Conservation (phyloP, 2,329 filamentous ascomycete species). For the Teratosphaeria epicoccoides region DNA sequence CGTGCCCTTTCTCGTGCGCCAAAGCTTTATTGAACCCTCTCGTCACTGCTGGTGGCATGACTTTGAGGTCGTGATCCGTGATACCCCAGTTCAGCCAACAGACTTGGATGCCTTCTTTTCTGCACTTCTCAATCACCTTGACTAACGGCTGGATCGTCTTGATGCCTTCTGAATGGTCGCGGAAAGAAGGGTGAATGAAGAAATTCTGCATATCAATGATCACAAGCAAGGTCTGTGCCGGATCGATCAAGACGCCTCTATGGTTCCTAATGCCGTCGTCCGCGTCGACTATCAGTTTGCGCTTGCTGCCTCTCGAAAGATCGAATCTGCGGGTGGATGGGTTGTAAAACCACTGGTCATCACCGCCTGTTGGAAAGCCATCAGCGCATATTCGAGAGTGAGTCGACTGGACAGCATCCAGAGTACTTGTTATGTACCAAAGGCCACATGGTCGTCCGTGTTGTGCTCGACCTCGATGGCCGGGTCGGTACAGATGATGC, state of each 20-base stretch:
- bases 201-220: slow-evolving; percentile 37
- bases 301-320: slow-evolving; percentile 28
- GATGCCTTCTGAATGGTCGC: slow-evolving; percentile 22
- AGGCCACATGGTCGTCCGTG: slow-evolving; percentile 31
- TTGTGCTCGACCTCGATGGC: slow-evolving; percentile 20
- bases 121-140: slow-evolving; percentile 30
- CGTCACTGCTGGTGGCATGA: slow-evolving; percentile 33
- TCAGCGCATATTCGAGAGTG: slow-evolving; percentile 2
- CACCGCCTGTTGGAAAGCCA: slow-evolving; percentile 18
- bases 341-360: slow-evolving; percentile 34
- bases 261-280: slow-evolving; percentile 32
- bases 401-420: not conserved
- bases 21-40: slow-evolving; percentile 29
- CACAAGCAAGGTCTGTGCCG: slow-evolving; percentile 28
- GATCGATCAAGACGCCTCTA: slow-evolving; percentile 32
- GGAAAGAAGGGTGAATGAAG: slow-evolving; percentile 27
- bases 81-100: slow-evolving; percentile 35
- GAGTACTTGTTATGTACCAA: slow-evolving; percentile 18
- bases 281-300: slow-evolving; percentile 30
- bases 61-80: slow-evolving; percentile 27
- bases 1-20: slow-evolving; percentile 24
- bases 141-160: slow-evolving; percentile 28
- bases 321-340: slow-evolving; percentile 33
- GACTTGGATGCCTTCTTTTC: slow-evolving; percentile 31
- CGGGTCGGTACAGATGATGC: slow-evolving; percentile 12